Evolutionary conservation across 192 early-diverging fungal species (phyloP), one percentile per base, ranked within the genome.

Genomic region (Entomortierella chlamydospora): DNA sequence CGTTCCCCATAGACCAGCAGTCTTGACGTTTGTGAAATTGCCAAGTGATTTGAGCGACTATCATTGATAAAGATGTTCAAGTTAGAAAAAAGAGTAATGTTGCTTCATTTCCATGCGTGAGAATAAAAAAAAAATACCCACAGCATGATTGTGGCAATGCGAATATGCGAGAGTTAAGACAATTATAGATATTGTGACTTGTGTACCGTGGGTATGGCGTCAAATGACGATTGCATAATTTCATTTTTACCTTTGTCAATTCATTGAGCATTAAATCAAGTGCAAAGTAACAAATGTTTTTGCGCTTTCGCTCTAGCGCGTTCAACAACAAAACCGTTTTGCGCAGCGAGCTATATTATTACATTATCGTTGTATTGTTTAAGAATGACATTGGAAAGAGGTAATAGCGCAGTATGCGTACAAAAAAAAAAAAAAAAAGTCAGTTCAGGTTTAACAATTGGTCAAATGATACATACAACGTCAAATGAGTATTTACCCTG

Each of bases 181-280:
- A 10, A 37, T 37, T 10, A 37, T 37, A 37, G 10, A 37, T 37
- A 37, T 37, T n/a, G n/a, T n/a, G n/a, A 37, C 4, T 37, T 37
- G 34, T 37, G 34, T 4, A 37, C 34, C 34, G 53, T 51, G 49
- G 25, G 54, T 10, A 73, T 72, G 70, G 70, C 70, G 70, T 72
- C 70, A 72, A 72, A 72, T 72, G 70, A 72, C 70, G 70, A 57
- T 25, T 17, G 20, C 23, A 9, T 23, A n/a, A 29, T 18, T 22
- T 30, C n/a, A 28, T 34, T 33, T 25, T 64, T 70, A 78, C 74
- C 67, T 78, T 78, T 57, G 86, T 87, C 23, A 98, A 85, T 25
- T 95, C 93, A 26, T 84, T 64, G n/a, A 91, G 88, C 63, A 94
- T 93, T 25, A 98, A 89, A 70, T 98, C 97, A 12, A 97, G 85